phyloP scores from a whole-genome alignment of 441 rosid genomes.

The Mallotus repandus region DNA sequence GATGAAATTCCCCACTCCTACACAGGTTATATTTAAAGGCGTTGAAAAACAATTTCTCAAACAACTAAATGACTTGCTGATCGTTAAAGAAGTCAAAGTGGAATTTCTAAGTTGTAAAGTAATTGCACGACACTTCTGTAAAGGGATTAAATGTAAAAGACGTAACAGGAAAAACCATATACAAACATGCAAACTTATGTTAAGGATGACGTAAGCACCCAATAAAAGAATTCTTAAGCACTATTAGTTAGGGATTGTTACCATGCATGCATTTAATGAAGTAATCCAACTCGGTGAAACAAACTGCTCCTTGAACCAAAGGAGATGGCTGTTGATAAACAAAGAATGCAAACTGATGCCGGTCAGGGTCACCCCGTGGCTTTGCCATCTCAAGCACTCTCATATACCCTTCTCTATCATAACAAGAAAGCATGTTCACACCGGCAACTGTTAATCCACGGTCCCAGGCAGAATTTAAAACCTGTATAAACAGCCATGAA shows the following conservation, averaged over 20 bases:
- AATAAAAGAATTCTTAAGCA: not conserved
- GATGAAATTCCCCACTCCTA: not conserved
- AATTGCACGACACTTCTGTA: not conserved
- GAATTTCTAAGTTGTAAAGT: not conserved
- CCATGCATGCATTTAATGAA: constrained; percentile 93
- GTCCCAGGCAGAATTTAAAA: constrained; percentile 92
- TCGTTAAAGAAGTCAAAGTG: not conserved
- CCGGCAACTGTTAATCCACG: constrained; percentile 50
- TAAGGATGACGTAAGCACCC: not conserved
- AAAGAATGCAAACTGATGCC: constrained; percentile 66
- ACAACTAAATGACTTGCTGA: not conserved
- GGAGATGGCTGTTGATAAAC: constrained; percentile 68
- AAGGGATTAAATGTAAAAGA: not conserved
- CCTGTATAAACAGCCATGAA: constrained; percentile 34
- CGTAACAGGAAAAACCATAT: not conserved
- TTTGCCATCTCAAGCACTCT: constrained; percentile 70
- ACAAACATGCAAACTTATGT: not conserved
- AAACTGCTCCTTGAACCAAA: constrained; percentile 71
- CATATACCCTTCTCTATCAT: constrained; percentile 67
- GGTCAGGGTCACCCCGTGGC: constrained; percentile 78
- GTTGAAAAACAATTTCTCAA: not conserved
- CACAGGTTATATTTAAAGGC: not conserved
- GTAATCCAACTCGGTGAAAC: constrained; percentile 69
- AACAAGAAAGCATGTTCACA: constrained; percentile 69
- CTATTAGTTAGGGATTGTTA: constrained; percentile 28